phyloP scores from a whole-genome alignment of 495 filamentous ascomycete species.

The Aspergillus sparsus region DNA sequence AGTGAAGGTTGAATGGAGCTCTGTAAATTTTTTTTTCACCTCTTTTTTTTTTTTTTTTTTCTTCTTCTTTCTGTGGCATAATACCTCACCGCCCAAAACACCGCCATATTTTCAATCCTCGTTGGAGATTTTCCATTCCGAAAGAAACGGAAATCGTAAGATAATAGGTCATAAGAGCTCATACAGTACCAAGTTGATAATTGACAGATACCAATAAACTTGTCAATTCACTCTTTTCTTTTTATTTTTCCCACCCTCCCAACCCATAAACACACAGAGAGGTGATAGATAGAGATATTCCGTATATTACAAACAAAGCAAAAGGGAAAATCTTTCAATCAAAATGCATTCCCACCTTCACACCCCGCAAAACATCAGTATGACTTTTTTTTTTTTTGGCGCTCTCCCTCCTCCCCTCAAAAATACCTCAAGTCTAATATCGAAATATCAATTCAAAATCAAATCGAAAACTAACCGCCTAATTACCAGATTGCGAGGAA shows the following conservation, averaged over 20 bases:
- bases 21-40: constrained; percentile 32
- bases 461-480: neutral
- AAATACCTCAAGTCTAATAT: constrained; percentile 5
- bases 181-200: too few species aligned
- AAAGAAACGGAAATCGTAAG: neutral
- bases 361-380: constrained; percentile 86
- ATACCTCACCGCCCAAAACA: constrained; percentile 25
- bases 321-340: neutral
- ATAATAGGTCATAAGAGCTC: too few species aligned
- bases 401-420: constrained; percentile 2
- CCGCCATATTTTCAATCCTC: constrained; percentile 25
- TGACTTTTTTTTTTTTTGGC: constrained; percentile 27
- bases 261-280: neutral
- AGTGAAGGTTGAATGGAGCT: neutral
- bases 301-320: neutral
- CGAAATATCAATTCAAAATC: constrained; percentile 1
- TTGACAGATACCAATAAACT: too few species aligned
- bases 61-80: constrained; percentile 37
- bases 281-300: neutral
- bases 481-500: constrained; percentile 76
- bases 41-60: constrained; percentile 28
- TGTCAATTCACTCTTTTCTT: too few species aligned
- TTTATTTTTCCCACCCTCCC: too few species aligned
- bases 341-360: constrained; percentile 97
- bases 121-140: neutral